Conservation (phyloP, 164 flowering plant genomes). For the Amborella trichopoda region DNA sequence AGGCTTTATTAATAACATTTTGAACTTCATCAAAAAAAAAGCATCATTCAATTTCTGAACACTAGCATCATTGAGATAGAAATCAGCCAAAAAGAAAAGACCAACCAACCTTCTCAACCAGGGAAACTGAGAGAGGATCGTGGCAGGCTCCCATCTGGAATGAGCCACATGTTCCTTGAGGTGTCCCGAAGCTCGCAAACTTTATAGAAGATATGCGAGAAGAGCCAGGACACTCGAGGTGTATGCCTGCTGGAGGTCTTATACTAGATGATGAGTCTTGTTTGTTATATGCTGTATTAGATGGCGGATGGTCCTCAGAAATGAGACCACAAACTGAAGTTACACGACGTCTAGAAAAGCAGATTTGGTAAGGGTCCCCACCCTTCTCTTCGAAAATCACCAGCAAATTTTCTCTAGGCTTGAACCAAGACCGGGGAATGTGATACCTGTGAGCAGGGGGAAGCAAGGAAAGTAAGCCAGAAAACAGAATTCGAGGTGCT, state of each 20-base stretch:
- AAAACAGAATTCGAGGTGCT: too few relatives aligned
- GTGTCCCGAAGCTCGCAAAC: conserved; percentile 88
- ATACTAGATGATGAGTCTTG: conserved; percentile 6
- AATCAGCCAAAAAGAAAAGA: too few relatives aligned
- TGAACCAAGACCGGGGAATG: conserved; percentile 96
- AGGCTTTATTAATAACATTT: too few relatives aligned
- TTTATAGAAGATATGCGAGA: conserved; percentile 41
- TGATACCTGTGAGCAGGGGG: conserved; percentile 78
- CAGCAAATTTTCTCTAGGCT: conserved; percentile 68
- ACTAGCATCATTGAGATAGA: too few relatives aligned
- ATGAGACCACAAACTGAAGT: conserved; percentile 35
- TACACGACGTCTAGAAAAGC: conserved; percentile 51
- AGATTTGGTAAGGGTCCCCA: conserved; percentile 72
- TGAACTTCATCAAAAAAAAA: too few relatives aligned
- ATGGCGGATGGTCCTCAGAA: conserved; percentile 51
- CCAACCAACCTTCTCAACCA: conserved; percentile 72
- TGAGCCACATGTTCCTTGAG: conserved; percentile 69
- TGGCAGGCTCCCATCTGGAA: conserved; percentile 53
- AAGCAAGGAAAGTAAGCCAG: too few relatives aligned
- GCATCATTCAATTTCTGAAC: too few relatives aligned
- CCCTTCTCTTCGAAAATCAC: conserved; percentile 96
- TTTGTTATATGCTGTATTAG: conserved; percentile 18
- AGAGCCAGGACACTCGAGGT: conserved; percentile 45
- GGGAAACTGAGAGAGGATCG: conserved; percentile 42
- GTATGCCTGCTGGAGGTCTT: conserved; percentile 20